phyloP scores from a whole-genome alignment of 1,139 yeast genomes.

The Pichia sp. region DNA sequence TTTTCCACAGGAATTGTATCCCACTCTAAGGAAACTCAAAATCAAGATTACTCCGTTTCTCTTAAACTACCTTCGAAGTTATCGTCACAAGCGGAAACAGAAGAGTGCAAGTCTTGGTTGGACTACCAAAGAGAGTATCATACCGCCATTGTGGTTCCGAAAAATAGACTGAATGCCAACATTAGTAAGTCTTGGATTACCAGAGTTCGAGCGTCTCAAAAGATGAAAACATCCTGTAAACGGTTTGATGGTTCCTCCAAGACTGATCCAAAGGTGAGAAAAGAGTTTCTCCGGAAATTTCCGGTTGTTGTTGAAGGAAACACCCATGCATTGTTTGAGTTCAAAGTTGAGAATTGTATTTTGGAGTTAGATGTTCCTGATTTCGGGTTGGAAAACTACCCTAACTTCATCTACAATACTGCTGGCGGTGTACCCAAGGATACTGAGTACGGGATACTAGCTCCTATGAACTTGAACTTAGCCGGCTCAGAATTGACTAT shows the following conservation, averaged over 20 bases:
- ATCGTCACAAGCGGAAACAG: conserved; percentile 14
- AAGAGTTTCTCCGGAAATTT: conserved; percentile 37
- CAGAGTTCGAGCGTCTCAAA: conserved; percentile 27
- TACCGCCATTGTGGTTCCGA: conserved; percentile 32
- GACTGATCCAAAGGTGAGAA: conserved; percentile 30
- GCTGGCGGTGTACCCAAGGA: conserved; percentile 82
- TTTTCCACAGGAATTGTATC: conserved; percentile 6
- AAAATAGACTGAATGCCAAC: conserved; percentile 30
- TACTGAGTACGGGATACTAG: conserved; percentile 58
- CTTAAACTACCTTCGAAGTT: conserved; percentile 7
- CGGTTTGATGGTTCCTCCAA: conserved; percentile 26
- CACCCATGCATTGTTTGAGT: conserved; percentile 58
- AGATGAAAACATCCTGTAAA: conserved; percentile 31
- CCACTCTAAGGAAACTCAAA: background rate
- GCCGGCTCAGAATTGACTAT: conserved; percentile 27
- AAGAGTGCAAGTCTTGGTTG: conserved; percentile 20
- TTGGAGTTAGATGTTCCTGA: conserved; percentile 52
- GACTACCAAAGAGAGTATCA: conserved; percentile 19
- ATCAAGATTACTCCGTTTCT: no score
- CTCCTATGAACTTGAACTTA: conserved; percentile 55
- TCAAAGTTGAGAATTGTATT: conserved; percentile 51
- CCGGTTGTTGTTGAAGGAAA: conserved; percentile 56
- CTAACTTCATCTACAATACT: conserved; percentile 55
- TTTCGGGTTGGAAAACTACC: conserved; percentile 47
- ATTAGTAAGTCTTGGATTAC: conserved; percentile 69